These are phyloP conservation scores for Histomonas meleagridis DNA, from an alignment of 208 protist genomes.

Conservation along the genomic window DNA sequence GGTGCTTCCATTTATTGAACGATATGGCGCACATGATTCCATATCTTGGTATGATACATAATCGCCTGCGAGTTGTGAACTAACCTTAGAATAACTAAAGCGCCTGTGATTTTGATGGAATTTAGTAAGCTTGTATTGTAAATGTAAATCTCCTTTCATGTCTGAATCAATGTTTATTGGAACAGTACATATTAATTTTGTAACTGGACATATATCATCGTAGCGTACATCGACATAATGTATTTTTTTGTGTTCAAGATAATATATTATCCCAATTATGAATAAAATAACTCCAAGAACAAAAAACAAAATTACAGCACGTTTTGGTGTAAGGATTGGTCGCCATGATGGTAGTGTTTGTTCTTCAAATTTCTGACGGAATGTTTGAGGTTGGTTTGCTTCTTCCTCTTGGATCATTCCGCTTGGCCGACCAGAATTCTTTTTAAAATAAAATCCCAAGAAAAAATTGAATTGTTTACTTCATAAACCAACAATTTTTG, in stretches of 20 bases:
- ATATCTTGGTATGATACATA: background rate
- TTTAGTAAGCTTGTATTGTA: background rate
- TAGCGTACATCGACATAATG: conserved; percentile 5
- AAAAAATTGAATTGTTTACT: too few relatives aligned
- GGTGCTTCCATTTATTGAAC: background rate
- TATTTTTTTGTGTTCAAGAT: background rate
- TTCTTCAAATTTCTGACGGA: too few relatives aligned
- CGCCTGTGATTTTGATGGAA: background rate
- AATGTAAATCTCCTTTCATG: background rate
- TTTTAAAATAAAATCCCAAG: too few relatives aligned
- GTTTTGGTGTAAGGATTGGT: background rate
- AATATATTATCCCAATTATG: background rate
- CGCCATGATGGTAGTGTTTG: conserved; percentile 30
- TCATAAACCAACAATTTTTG: too few relatives aligned
- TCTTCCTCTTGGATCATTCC: too few relatives aligned
- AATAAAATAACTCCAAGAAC: background rate
- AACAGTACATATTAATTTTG: background rate
- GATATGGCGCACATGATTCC: background rate
- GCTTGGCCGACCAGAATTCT: too few relatives aligned
- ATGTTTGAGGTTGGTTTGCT: too few relatives aligned
- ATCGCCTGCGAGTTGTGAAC: background rate
- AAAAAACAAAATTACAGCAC: background rate
- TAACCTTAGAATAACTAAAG: background rate
- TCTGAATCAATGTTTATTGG: background rate
- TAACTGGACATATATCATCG: background rate